phyloP scores from a whole-genome alignment of 495 filamentous ascomycete species.

The Penicillium verhagenii region DNA sequence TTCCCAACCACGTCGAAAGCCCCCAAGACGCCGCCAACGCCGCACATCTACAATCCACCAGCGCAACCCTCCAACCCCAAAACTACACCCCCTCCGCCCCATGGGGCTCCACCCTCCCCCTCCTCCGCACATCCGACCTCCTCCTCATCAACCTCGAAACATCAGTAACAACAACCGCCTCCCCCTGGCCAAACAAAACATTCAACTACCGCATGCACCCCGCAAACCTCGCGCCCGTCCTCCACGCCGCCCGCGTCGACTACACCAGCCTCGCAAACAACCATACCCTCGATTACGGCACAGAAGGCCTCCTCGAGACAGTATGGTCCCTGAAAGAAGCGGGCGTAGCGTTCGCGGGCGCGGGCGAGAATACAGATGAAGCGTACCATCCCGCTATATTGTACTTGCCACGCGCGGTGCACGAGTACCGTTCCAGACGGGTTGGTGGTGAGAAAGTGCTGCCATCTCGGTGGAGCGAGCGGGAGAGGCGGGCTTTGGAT shows the following conservation, averaged over 20 bases:
- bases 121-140: constrained; percentile 31
- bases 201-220: constrained; percentile 48
- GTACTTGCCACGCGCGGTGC: background rate
- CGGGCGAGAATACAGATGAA: constrained; percentile 29
- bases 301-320: constrained; percentile 34
- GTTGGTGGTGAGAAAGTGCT: background rate
- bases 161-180: constrained; percentile 29
- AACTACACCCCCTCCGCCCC: constrained; percentile 29
- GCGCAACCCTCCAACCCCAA: constrained; percentile 10
- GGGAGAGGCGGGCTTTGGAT: background rate
- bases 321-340: constrained; percentile 24
- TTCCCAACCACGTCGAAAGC: constrained; percentile 31
- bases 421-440: background rate
- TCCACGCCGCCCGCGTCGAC: constrained; percentile 30
- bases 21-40: constrained; percentile 20
- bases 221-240: constrained; percentile 28
- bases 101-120: constrained; percentile 35
- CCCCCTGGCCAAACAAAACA: constrained; percentile 38
- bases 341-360: constrained; percentile 25
- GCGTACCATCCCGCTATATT: constrained; percentile 30
- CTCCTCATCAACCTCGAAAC: constrained; percentile 47
- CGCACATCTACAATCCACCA: constrained; percentile 13
- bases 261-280: constrained; percentile 42
- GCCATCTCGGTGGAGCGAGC: background rate
- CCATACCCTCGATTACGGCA: constrained; percentile 39